phyloP scores from a whole-genome alignment of 2,329 filamentous ascomycete species.

The Pseudocercospora macadamiae region DNA sequence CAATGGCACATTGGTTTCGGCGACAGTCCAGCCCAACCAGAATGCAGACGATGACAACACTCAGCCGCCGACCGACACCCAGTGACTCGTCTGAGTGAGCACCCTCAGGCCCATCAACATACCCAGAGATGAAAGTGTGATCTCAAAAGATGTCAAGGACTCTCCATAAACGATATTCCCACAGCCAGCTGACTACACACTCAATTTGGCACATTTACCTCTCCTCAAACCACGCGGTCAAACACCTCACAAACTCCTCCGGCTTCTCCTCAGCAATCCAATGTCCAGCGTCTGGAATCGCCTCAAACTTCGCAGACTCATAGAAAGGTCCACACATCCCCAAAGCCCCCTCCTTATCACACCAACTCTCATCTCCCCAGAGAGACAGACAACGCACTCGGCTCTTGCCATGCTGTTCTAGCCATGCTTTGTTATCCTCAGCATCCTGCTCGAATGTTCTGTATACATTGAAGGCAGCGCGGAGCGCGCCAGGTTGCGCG shows the following conservation, averaged over 20 bases:
- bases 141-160: too few species aligned
- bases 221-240: constrained; percentile 37
- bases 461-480: constrained; percentile 39
- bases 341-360: constrained; percentile 36
- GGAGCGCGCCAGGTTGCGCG: constrained; percentile 37
- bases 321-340: constrained; percentile 36
- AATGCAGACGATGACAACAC: too few species aligned
- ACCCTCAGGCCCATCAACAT: too few species aligned
- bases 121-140: too few species aligned
- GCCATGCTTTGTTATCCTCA: constrained; percentile 21
- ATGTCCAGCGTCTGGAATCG: constrained; percentile 39
- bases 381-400: constrained; percentile 37
- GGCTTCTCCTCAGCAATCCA: constrained; percentile 47
- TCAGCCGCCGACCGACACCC: too few species aligned
- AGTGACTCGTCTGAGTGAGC: too few species aligned
- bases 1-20: too few species aligned
- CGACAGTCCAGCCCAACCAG: too few species aligned
- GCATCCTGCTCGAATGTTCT: constrained; percentile 40
- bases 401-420: constrained; percentile 24
- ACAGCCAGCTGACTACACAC: not conserved
- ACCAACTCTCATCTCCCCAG: constrained; percentile 36
- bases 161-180: too few species aligned
- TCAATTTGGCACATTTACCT: not conserved
- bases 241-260: constrained; percentile 38
- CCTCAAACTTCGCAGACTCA: constrained; percentile 30